These are phyloP conservation scores for Hypericum perforatum DNA, from an alignment of 345 rosid genomes.

Conservation along the genomic window DNA sequence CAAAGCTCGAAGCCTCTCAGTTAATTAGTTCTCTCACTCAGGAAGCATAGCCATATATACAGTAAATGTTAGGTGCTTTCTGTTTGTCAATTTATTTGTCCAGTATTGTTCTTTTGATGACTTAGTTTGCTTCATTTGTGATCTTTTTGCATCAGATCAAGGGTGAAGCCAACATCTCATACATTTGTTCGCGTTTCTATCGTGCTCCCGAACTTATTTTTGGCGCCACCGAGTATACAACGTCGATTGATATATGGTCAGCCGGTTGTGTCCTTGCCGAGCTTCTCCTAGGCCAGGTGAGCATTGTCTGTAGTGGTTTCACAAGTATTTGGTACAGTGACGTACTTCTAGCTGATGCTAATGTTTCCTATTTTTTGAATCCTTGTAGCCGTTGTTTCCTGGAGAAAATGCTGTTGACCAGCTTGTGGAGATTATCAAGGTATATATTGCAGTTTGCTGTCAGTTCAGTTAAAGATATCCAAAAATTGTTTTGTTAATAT, in stretches of 20 bases:
- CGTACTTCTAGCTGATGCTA: neutral
- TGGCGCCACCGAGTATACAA: conserved; percentile 25
- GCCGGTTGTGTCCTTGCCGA: conserved; percentile 32
- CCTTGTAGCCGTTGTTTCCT: conserved; percentile 23
- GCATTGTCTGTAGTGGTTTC: neutral
- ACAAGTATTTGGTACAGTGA: neutral
- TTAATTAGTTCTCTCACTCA: too few relatives aligned
- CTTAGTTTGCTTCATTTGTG: too few relatives aligned
- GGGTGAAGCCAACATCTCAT: conserved; percentile 26
- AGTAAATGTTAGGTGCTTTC: too few relatives aligned
- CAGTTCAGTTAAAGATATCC: neutral
- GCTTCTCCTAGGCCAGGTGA: conserved; percentile 27
- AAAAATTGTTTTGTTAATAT: neutral
- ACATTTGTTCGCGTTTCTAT: conserved; percentile 27
- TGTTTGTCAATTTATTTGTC: too few relatives aligned
- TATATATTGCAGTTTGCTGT: neutral
- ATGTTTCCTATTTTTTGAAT: neutral
- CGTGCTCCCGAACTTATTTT: conserved; percentile 32
- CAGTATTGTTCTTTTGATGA: too few relatives aligned
- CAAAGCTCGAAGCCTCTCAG: too few relatives aligned
- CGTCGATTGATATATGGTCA: conserved; percentile 30
- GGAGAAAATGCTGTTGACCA: conserved; percentile 32
- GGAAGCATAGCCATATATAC: too few relatives aligned
- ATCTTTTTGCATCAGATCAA: conserved; percentile 11
- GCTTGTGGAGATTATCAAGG: conserved; percentile 31